Base-by-base conservation (phyloP, 169 alveolate species). In the Hepatocystis sp. region DNA sequence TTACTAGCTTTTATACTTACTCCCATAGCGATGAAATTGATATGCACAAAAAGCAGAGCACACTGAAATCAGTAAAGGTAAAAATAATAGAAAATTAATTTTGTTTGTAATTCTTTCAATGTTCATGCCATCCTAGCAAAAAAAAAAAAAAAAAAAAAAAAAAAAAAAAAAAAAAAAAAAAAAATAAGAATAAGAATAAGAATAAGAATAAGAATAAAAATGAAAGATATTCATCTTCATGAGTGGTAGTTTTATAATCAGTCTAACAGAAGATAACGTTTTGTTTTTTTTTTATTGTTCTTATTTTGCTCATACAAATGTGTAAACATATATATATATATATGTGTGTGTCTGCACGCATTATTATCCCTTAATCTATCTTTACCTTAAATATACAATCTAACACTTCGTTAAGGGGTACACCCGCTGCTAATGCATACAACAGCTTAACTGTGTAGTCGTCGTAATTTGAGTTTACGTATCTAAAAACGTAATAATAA, bases 121-220 rank as follows among this genome's bases (percentile, higher is more conserved):
- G 32, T 71, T 71, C 10, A 65, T 71, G 17, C 86, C 86, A 0
- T 39, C 27, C 86, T 71, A n/a, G n/a, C n/a, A n/a, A n/a, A n/a
- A n/a, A n/a, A n/a, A n/a, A n/a, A n/a, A n/a, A n/a, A n/a, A n/a
- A n/a, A n/a, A n/a, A n/a, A n/a, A n/a, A n/a, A n/a, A n/a, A n/a
- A n/a, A n/a, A 51, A 58, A 71, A 49, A 30, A 23, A 51, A 71
- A 40, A 71, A 23, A 34, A 71, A 11, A 32, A 4, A n/a, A n/a
- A n/a, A n/a, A n/a, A n/a, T n/a, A n/a, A n/a, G n/a, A n/a, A n/a
- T n/a, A n/a, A n/a, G n/a, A n/a, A n/a, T n/a, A n/a, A n/a, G n/a
- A n/a, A n/a, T n/a, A n/a, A n/a, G n/a, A n/a, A n/a, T n/a, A n/a
- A n/a, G n/a, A n/a, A n/a, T n/a, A n/a, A n/a, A n/a, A n/a, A n/a